Base-by-base conservation (phyloP, 768 basidiomycete genomes). In the Neoboletus brunneissimus region DNA sequence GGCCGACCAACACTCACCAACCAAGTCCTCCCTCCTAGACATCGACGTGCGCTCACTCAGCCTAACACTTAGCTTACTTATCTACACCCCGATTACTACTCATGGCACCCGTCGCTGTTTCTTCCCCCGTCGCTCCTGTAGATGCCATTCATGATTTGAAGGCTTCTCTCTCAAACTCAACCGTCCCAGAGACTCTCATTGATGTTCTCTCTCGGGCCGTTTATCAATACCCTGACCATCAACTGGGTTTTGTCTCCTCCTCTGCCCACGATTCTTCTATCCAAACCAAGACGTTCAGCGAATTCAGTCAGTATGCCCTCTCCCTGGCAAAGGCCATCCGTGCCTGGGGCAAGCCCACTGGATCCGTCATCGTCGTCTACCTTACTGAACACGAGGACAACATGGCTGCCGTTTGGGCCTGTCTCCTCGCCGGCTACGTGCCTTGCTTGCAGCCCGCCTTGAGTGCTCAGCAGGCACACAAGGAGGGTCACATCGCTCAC, bases 361-460 rank as follows among this genome's bases (percentile, higher is more conserved):
- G 69, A 0, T 68, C 69, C 1, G 29, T 70, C n/a, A 11, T 72
- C 3, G 58, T 70, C 10, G 57, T 71, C 0, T 71, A 71, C 48
- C 56, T 71, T 22, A 71, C 69, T 0, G 71, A 71, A 42, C 70
- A 71, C 27, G 69, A 72, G 48, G 71, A 71, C 41, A 71, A 27
- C 27, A 27, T 27, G 27, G 27, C 27, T 27, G 27, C 27, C 7
- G 27, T 71, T 13, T 71, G 70, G 70, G 69, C 70, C 0, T 71
- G 67, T 48, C 53, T 71, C 1, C 55, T 71, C 16, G 71, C 69
- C 5, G 70, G 70, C n/a, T 66, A 60, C 51, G 59, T 71, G 0
- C 70, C 71, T 13, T 71, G 70, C 58, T 56, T 71, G 50, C 69
- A 71, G 37, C 71, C 70, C n/a, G 66, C 70, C 0, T 51, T 73